A percentile compares a stretch with the other conserved stretches of the same genome.
phyloP scores from a whole-genome alignment of 2,329 filamentous ascomycete genomes.

The Ophiostoma ips region DNA sequence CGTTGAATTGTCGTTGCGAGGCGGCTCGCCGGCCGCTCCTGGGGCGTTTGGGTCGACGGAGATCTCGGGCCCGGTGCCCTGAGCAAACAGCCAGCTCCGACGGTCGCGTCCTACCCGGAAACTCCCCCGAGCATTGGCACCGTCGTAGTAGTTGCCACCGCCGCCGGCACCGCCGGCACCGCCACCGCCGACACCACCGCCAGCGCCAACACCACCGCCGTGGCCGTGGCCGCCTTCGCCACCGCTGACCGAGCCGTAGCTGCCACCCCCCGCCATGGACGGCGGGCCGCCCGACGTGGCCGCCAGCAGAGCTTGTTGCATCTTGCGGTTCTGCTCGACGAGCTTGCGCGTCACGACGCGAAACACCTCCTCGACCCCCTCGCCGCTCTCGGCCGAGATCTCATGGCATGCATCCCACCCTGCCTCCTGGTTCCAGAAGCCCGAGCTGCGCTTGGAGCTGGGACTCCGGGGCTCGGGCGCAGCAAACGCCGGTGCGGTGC shows the following conservation, averaged over 20 bases:
- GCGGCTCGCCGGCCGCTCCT: conserved; percentile 2
- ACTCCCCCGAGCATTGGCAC: conserved; percentile 32
- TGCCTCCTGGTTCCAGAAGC: conserved; percentile 83
- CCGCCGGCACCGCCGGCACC: conserved; percentile 11
- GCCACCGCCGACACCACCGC: conserved; percentile 14
- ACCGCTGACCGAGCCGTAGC: conserved; percentile 5
- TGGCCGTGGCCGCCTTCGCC: conserved; percentile 11
- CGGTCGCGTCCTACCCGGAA: conserved; percentile 45
- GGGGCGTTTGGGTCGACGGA: conserved; percentile 30
- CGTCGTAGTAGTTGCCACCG: conserved; percentile 34
- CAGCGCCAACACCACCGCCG: conserved; percentile 13
- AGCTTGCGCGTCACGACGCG: conserved; percentile 51
- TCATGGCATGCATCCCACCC: conserved; percentile 98
- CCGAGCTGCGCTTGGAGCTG: conserved; percentile 52
- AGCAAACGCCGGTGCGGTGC: conserved; percentile 12
- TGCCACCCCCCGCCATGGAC: conserved; percentile 12
- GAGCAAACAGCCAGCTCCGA: conserved; percentile 45
- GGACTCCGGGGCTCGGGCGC: conserved; percentile 42
- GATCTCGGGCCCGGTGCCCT: conserved; percentile 37
- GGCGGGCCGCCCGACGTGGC: conserved; percentile 31
- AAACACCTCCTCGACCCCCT: conserved; percentile 95
- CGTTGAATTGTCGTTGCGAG: conserved; percentile 1
- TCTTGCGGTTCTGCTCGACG: conserved; percentile 49
- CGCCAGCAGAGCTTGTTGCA: conserved; percentile 44
- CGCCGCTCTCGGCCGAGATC: conserved; percentile 83